Percentiles rank a stretch among this genome's conserved stretches.
Conservation (phyloP, 148 eudicot genomes). For the Nepenthes mirabilis region DNA sequence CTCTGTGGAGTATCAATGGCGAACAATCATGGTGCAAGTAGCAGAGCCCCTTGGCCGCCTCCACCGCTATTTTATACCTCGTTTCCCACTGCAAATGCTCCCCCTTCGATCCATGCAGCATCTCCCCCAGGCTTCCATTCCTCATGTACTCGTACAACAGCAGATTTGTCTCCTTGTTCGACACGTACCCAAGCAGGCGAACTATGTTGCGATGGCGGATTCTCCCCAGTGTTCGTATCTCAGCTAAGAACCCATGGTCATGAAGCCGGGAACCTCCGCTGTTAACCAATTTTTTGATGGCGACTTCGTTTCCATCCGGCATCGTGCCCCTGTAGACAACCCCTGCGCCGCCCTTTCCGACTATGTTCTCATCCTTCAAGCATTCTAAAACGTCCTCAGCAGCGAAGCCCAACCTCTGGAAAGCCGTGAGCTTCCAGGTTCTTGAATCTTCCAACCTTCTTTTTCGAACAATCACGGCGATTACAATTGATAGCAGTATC, state of each 20-base stretch:
- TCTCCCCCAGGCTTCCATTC: conserved; percentile 91
- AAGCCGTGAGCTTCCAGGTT: conserved; percentile 69
- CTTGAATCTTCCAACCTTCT: conserved; percentile 33
- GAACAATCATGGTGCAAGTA: conserved; percentile 74
- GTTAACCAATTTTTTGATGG: conserved; percentile 48
- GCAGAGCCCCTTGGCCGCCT: conserved; percentile 78
- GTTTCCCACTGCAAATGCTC: conserved; percentile 71
- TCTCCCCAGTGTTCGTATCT: conserved; percentile 66
- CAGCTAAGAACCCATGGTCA: conserved; percentile 74
- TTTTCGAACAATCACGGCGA: conserved; percentile 11
- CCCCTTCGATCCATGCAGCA: conserved; percentile 70
- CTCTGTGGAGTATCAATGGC: conserved; percentile 55
- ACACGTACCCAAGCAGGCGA: conserved; percentile 59
- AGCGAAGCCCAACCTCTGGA: conserved; percentile 61
- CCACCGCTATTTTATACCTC: conserved; percentile 74
- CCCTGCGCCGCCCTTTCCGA: conserved; percentile 94
- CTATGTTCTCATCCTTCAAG: conserved; percentile 68
- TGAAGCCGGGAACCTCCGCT: conserved; percentile 12
- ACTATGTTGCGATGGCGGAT: conserved; percentile 80
- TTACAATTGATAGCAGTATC: conserved; percentile 8
- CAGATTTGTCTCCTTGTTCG: conserved; percentile 64
- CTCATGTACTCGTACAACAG: conserved; percentile 85
- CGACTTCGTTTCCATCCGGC: conserved; percentile 56
- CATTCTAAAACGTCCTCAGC: conserved; percentile 59
- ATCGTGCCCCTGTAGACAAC: conserved; percentile 75